Evolutionary conservation across 495 filamentous ascomycete species (phyloP).

Genomic region (Amorphotheca resinae): DNA sequence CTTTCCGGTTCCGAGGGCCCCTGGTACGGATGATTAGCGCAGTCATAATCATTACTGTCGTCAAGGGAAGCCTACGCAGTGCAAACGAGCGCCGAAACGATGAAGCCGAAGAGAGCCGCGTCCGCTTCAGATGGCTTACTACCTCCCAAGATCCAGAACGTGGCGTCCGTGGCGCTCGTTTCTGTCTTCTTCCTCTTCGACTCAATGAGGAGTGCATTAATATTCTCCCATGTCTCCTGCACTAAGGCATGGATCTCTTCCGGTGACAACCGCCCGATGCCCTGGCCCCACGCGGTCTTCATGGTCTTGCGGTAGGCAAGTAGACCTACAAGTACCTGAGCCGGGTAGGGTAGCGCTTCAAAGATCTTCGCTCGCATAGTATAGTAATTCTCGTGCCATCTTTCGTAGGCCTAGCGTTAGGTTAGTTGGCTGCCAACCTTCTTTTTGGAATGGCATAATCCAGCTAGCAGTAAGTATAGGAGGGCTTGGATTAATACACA

Average conservation of each 20-base stretch:
- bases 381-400: conserved; percentile 51
- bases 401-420: conserved; percentile 28
- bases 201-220: conserved; percentile 29
- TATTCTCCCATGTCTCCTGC: conserved; percentile 38
- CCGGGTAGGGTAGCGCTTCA: conserved; percentile 32
- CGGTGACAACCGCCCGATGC: conserved; percentile 34
- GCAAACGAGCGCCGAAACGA: conserved; percentile 35
- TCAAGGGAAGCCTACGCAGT: conserved; percentile 34
- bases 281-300: conserved; percentile 39
- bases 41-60: not conserved
- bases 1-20: conserved; percentile 30
- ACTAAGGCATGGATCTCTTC: conserved; percentile 36
- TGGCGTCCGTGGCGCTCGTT: conserved; percentile 13
- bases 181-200: conserved; percentile 7
- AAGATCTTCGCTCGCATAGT: conserved; percentile 43
- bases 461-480: not conserved
- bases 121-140: conserved; percentile 44
- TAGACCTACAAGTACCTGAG: conserved; percentile 40
- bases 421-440: not conserved
- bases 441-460: not conserved
- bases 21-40: conserved; percentile 21
- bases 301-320: conserved; percentile 33
- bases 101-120: conserved; percentile 42
- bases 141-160: conserved; percentile 47
- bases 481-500: conserved; percentile 15